phyloP scores from a whole-genome alignment of 805 yeast species.

The Myxozyma neotropica region DNA sequence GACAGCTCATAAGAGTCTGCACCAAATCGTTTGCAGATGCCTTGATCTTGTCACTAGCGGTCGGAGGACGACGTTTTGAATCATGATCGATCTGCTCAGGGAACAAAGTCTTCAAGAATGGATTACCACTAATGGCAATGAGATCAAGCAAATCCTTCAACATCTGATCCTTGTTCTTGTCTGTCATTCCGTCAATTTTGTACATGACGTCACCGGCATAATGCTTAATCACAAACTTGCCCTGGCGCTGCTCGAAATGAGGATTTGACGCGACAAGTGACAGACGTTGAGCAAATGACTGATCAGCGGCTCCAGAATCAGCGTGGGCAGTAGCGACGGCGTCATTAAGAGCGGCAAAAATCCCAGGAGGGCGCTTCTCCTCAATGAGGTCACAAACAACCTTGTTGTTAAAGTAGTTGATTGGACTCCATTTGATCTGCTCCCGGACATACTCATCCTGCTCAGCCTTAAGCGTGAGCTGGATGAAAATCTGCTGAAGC shows the following conservation, averaged over 20 bases:
- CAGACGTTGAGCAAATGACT: conserved; percentile 88
- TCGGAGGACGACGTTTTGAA: conserved; percentile 83
- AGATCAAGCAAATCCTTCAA: conserved; percentile 84
- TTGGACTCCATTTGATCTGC: conserved; percentile 96
- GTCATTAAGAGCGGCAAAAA: conserved; percentile 94
- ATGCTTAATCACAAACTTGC: conserved; percentile 88
- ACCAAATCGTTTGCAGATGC: conserved; percentile 87
- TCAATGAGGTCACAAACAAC: conserved; percentile 97
- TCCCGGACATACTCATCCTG: conserved; percentile 97
- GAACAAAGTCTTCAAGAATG: conserved; percentile 61
- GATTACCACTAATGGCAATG: conserved; percentile 68
- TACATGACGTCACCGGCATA: conserved; percentile 99
- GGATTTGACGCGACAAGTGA: conserved; percentile 79
- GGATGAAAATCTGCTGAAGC: conserved; percentile 94
- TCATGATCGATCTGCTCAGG: conserved; percentile 68
- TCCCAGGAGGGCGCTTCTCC: conserved; percentile 90
- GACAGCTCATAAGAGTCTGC: conserved; percentile 84
- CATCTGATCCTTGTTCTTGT: conserved; percentile 93
- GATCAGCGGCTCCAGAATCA: conserved; percentile 94
- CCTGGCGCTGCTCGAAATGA: conserved; percentile 85
- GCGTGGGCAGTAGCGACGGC: conserved; percentile 99
- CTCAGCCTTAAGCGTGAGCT: conserved; percentile 91
- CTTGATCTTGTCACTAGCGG: conserved; percentile 94
- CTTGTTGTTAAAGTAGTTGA: conserved; percentile 92
- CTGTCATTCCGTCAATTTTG: conserved; percentile 87